Base-by-base conservation (phyloP, 805 yeast species). In the Ogataea nitratoaversa region DNA sequence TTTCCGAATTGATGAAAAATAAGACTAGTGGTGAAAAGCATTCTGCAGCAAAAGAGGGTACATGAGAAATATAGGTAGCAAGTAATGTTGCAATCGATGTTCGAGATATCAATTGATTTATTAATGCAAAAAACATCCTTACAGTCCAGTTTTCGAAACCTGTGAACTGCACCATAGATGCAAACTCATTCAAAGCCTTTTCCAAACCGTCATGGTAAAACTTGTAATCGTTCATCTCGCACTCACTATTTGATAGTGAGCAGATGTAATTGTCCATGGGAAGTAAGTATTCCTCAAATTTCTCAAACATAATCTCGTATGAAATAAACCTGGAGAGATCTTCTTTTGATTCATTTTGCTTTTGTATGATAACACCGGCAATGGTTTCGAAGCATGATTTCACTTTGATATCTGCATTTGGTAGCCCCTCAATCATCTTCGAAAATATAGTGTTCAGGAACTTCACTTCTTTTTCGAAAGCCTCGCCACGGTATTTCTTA, bases 351-450 rank as follows among this genome's bases (percentile, higher is more conserved):
- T 38, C 33, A n/a, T 49, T 43, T 38, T 52, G 57, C 22, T 57
- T 60, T 41, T 58, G 48, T 1, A 70, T 43, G 14, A 72, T 50
- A 8, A 59, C 66, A 1, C 78, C 77, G 8, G 70, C 30, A 5
- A 70, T 51, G 4, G 67, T 44, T 30, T 74, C 76, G 32, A 70
- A 58, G 37, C 65, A 52, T 5, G 47, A 29, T 8, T 32, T 32
- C 4, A 60, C 58, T 9, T 51, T 49, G 2, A 50, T n/a, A 27
- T 57, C 40, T 1, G 50, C 46, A 1, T 37, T 25, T 1, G 49
- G 43, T 11, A 54, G 39, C 8, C 44, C 40, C 0, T 47, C 40
- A 0, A 59, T 18, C 25, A 74, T 48, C 9, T 48, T 38, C 2
- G 49, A 43, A 38, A 68, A 60, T 0, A 64, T 39, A 7, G 52